Conservation (phyloP, 495 filamentous ascomycete species). For the Lasiosphaeria ovina region DNA sequence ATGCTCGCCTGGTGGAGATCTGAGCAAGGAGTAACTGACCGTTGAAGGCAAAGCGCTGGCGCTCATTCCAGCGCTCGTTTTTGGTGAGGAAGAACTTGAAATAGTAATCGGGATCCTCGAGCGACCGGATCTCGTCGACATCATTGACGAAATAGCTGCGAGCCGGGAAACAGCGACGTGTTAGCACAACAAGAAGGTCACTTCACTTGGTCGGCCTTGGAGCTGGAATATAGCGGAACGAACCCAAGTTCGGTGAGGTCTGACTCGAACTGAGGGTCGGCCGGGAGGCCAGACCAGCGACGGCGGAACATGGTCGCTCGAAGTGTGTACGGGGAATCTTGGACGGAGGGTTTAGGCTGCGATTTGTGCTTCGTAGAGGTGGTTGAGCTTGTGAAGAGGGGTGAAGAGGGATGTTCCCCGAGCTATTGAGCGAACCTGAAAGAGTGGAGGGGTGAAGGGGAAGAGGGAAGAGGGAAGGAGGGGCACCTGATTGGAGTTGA, state of each 20-base stretch:
- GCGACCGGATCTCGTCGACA: slow-evolving; percentile 67
- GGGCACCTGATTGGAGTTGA: too few species aligned
- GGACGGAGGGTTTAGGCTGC: background rate
- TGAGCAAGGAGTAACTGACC: slow-evolving; percentile 34
- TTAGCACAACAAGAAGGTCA: slow-evolving; percentile 15
- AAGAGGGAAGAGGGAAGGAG: too few species aligned
- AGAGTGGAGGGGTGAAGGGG: too few species aligned
- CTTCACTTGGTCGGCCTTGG: background rate
- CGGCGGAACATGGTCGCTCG: slow-evolving; percentile 65
- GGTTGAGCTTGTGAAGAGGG: too few species aligned
- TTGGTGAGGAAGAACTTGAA: slow-evolving; percentile 72
- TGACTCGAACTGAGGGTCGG: slow-evolving; percentile 62
- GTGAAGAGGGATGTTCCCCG: too few species aligned
- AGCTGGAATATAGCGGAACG: slow-evolving; percentile 16
- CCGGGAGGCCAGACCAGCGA: slow-evolving; percentile 60
- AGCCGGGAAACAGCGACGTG: background rate
- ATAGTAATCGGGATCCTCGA: slow-evolving; percentile 60
- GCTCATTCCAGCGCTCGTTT: slow-evolving; percentile 68
- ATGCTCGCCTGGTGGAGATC: slow-evolving; percentile 3
- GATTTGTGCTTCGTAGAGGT: too few species aligned
- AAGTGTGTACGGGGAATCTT: background rate
- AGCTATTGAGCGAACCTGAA: too few species aligned
- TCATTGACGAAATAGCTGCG: slow-evolving; percentile 69
- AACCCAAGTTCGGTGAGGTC: slow-evolving; percentile 71
- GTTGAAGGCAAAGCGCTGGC: slow-evolving; percentile 68